Base-by-base conservation (phyloP, 2,329 filamentous ascomycete genomes). In the Colletotrichum neosansevieriae region DNA sequence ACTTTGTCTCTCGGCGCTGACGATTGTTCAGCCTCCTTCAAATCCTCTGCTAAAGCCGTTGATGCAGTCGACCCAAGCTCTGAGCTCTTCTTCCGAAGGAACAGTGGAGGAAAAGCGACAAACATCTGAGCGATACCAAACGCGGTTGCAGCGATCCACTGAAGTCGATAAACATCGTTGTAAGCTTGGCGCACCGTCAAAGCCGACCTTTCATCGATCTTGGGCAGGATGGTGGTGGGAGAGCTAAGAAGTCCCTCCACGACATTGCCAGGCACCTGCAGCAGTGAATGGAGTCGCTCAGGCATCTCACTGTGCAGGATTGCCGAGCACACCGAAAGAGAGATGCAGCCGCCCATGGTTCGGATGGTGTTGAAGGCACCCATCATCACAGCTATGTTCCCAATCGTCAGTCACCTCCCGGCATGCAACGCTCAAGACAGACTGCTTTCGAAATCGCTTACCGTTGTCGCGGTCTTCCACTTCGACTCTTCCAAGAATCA, bases 381-480 rank as follows among this genome's bases (percentile, higher is more conserved):
- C 56, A 58, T 58, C 40, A 58, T 47, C 5, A 45, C 56, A 7
- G 56, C 56, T 58, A n/a, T n/a, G 15, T 6, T 2, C 2, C 12
- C 6, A 21, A 12, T 11, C 17, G 50, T 53, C 3, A 36, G 49
- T n/a, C 3, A 32, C 11, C 1, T 6, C 11, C 21, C 19, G 12
- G n/a, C 11, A 6, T 49, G 36, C n/a, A 1, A 34, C 3, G 17
- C 7, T 4, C 15, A 21, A 21, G 21, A 0, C 9, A n/a, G n/a
- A n/a, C 1, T 3, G 51, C 11, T 12, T 5, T 38, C 3, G 3
- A 1, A n/a, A 19, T 13, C 42, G 36, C 56, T 36, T 12, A 58
- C 56, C 56, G 36, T 58, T 58, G 13, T 58, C 56, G n/a, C 56
- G 21, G 6, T 58, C 56, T n/a, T 58, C 56, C 11, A 58, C 56